Percentiles rank a stretch among this genome's conserved stretches.
These are phyloP conservation scores for Mortierella sp. DNA, from an alignment of 371 early-diverging fungal genomes.

Conservation along the genomic window DNA sequence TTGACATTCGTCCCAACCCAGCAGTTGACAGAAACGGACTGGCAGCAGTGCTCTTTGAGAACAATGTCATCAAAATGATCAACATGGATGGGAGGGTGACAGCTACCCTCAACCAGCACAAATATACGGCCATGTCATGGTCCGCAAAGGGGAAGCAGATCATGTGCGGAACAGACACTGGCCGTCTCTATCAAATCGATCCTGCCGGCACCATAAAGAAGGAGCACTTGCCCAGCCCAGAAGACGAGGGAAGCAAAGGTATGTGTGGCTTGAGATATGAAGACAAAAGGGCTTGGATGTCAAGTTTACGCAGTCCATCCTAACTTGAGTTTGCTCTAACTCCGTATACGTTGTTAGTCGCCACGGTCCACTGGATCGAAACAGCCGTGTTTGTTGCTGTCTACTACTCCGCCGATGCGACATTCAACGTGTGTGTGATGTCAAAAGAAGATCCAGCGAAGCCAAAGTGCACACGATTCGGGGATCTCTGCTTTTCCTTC, in stretches of 20 bases:
- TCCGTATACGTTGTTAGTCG: constrained; percentile 11
- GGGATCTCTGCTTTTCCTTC: constrained; percentile 38
- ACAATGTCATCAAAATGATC: constrained; percentile 19
- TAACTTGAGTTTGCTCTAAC: background rate
- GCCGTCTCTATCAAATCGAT: constrained; percentile 36
- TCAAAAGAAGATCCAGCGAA: constrained; percentile 31
- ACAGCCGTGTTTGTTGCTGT: constrained; percentile 40
- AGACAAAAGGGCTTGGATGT: background rate
- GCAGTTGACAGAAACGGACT: constrained; percentile 19
- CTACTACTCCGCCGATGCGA: constrained; percentile 22
- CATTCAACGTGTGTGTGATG: constrained; percentile 34
- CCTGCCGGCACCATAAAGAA: constrained; percentile 41
- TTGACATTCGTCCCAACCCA: constrained; percentile 47
- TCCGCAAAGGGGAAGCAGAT: constrained; percentile 52
- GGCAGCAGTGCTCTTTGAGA: constrained; percentile 32
- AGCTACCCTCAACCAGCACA: constrained; percentile 17
- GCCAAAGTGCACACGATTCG: constrained; percentile 19
- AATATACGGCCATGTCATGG: constrained; percentile 52
- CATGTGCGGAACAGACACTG: constrained; percentile 47
- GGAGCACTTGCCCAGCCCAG: constrained; percentile 34
- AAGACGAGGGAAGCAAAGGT: constrained; percentile 21
- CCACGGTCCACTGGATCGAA: constrained; percentile 40
- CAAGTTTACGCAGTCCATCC: background rate
- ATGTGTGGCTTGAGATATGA: background rate
- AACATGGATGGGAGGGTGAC: constrained; percentile 12